Base-by-base conservation (phyloP, 2,329 filamentous ascomycete species). In the Aspergillus sp. region DNA sequence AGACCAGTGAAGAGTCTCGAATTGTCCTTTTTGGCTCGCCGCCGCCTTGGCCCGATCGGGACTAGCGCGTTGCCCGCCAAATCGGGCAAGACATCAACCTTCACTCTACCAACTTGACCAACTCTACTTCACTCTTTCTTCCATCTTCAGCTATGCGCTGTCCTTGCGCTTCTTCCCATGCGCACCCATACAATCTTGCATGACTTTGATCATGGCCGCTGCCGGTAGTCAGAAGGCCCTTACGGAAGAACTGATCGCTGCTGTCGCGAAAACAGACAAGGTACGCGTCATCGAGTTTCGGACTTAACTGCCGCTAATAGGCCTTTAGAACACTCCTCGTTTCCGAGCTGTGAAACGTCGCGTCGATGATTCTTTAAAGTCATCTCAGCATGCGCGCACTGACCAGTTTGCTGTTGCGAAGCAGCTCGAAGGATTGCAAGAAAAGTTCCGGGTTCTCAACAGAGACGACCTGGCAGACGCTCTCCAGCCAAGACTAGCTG, bases 391-490 rank as follows among this genome's bases (percentile, higher is more conserved):
- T 70, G 77, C 84, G 35, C 84, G 88, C 39, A 90, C 88, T 1
- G 90, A 93, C 67, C 89, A 90, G 64, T 93, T 93, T 68, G 86
- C 90, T 45, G 84, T 93, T 19, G 77, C 83, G 40, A 82, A 82
- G 39, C 82, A 81, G 37, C 79, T 93, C 2, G 79, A 85, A 49
- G 90, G 90, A 1, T 79, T 97, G 3, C 88, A 93, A 64, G 95
- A 98, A 76, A 92, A 93, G 66, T 95, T 97, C 66, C 84, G 86
- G 33, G 82, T 98, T 54, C 82, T 91, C 48, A 88, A 90, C 68
- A 86, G 90, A 61, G 93, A 97, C 66, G 86, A 85, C 40, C 78
- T 97, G 24, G 91, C 91, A 12, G 87, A 93, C 70, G 87, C 86
- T 6, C 76, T 92, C 37, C 77, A 79, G 40, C 68, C 71, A 44